These are phyloP conservation scores for Cutaneotrichosporon cutaneum DNA, from an alignment of 1,284 basidiomycete species.

Conservation along the genomic window DNA sequence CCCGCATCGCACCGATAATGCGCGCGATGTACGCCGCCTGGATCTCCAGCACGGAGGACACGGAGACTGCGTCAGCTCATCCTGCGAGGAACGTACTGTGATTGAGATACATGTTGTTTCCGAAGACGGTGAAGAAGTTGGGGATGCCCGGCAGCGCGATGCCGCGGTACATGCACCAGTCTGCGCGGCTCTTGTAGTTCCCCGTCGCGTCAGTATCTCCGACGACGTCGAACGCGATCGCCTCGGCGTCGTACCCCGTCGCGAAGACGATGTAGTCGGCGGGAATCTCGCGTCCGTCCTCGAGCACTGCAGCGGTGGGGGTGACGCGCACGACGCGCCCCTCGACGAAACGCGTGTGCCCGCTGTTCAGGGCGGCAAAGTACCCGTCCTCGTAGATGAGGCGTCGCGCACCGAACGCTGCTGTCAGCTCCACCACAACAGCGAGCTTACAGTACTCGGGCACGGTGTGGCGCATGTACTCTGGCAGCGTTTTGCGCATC, in stretches of 20 bases:
- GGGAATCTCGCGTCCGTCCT: constrained; percentile 22
- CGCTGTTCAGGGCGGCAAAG: constrained; percentile 29
- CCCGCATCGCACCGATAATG: constrained; percentile 17
- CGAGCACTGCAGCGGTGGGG: constrained; percentile 18
- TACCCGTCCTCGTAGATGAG: constrained; percentile 33
- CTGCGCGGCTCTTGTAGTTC: constrained; percentile 11
- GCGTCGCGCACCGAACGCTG: constrained; percentile 34
- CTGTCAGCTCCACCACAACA: background rate
- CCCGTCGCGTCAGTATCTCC: constrained; percentile 4
- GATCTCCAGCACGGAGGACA: constrained; percentile 19
- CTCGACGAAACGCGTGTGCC: constrained; percentile 28
- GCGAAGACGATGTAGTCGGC: constrained; percentile 29
- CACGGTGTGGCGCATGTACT: constrained; percentile 5
- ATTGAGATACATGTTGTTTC: constrained; percentile 32
- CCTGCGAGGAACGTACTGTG: constrained; percentile 15
- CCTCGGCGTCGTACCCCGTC: constrained; percentile 15
- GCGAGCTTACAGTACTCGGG: constrained; percentile 11
- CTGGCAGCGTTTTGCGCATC: constrained; percentile 8
- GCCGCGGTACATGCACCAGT: constrained; percentile 20
- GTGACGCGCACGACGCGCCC: constrained; percentile 11
- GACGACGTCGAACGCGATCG: constrained; percentile 7
- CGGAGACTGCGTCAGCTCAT: constrained; percentile 16
- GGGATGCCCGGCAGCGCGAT: constrained; percentile 26
- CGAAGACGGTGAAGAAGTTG: constrained; percentile 34
- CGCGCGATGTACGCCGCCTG: constrained; percentile 21